Base-by-base conservation (phyloP, 2,329 filamentous ascomycete genomes). In the Alternaria sp. region DNA sequence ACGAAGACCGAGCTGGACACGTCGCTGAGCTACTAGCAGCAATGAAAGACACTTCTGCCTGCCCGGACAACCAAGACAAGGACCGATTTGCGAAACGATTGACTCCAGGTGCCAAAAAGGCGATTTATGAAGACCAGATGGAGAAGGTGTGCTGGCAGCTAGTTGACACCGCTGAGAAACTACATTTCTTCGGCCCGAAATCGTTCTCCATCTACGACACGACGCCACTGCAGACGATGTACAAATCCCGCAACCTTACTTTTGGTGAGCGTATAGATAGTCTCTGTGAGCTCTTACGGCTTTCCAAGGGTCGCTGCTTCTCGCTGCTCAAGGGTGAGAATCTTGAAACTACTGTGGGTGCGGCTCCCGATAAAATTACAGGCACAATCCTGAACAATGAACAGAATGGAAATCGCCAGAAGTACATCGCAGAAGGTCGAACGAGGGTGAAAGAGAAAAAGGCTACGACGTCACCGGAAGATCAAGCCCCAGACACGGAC, bases 111-210 rank as follows among this genome's bases (percentile, higher is more conserved):
- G 51, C 51, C 20, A 43, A 23, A 14, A 12, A 37, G 6, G 30
- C 28, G 15, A 21, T 23, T n/a, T 5, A 64, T 23, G 4, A 33
- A 12, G 25, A 55, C 10, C 46, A 55, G 6, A 62, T 67, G 54
- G 67, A 69, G 56, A 67, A 58, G 46, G 62, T 69, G 2, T 69
- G 65, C 44, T 67, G 67, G 65, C 33, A 64, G 12, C 58, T 69
- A 28, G 28, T 61, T 15, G 57, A 64, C 9, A 41, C 60, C 14
- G 60, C 62, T 7, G 61, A 54, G 46, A 55, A 47, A 15, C 44
- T 69, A 14, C 65, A 69, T 14, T 18, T 18, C 6, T 18, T 56
- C 2, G 67, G 67, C 6, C 67, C 65, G 11, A 12, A 14, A 18
- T 23, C 41, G 8, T 26, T 58, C 3, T 49, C 51, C 15, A 58